Evolutionary conservation across 148 eudicot species (phyloP).

Genomic region (Tetragonia tetragonoides): DNA sequence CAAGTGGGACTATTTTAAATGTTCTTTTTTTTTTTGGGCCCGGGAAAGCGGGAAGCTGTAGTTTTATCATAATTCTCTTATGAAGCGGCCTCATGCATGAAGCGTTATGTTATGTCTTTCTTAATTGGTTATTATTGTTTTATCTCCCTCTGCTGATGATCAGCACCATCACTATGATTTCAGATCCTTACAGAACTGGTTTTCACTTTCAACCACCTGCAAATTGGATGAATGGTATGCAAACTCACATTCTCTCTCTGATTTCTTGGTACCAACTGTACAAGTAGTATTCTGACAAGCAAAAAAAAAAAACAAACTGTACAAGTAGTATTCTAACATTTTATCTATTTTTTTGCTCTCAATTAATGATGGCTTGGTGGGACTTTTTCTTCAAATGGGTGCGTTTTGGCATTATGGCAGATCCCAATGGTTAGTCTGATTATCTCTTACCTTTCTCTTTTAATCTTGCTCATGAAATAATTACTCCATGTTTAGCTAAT

Average conservation of each 20-base stretch:
- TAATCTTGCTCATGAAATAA: background rate
- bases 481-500: too few species aligned
- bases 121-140: too few species aligned
- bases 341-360: background rate
- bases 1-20: too few species aligned
- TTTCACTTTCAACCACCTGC: conserved; percentile 16
- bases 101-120: too few species aligned
- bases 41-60: too few species aligned
- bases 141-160: too few species aligned
- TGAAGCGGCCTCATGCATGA: background rate
- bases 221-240: conserved; percentile 19
- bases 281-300: background rate
- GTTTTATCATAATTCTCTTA: too few species aligned
- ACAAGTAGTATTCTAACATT: too few species aligned
- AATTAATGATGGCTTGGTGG: too few species aligned
- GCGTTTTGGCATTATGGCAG: background rate
- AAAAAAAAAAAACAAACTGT: background rate
- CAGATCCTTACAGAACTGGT: conserved; percentile 9
- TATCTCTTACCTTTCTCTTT: background rate
- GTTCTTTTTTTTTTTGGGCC: too few species aligned
- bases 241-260: background rate
- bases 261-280: background rate
- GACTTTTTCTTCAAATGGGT: background rate
- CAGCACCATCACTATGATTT: background rate
- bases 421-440: conserved; percentile 12